A percentile compares a stretch with the other conserved stretches of the same genome.
phyloP scores from a whole-genome alignment of 371 early-diverging fungal genomes.

The Chytridiales sp. region DNA sequence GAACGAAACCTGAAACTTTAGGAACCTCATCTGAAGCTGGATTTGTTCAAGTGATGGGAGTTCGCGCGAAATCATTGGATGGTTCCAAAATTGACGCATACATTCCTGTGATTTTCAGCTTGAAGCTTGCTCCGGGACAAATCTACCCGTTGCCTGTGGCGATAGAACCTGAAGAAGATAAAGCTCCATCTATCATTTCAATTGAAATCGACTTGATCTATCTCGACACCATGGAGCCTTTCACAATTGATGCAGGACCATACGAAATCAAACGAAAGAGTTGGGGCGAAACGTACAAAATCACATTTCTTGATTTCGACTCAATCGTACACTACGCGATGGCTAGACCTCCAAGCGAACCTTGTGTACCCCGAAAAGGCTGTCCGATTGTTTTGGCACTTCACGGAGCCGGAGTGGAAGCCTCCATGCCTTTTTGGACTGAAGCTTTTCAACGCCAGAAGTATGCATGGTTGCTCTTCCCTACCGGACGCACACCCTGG shows the following conservation, averaged over 20 bases:
- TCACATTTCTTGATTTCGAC: slow-evolving; percentile 68
- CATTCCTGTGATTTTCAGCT: slow-evolving; percentile 31
- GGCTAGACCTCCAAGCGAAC: slow-evolving; percentile 51
- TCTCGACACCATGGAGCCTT: slow-evolving; percentile 18
- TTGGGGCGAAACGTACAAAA: slow-evolving; percentile 51
- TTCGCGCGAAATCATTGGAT: slow-evolving; percentile 20
- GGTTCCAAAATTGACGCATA: slow-evolving; percentile 20
- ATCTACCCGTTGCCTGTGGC: slow-evolving; percentile 38
- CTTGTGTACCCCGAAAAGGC: slow-evolving; percentile 29
- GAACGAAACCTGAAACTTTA: background rate
- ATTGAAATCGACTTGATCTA: slow-evolving; percentile 27
- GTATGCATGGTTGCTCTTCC: slow-evolving; percentile 57
- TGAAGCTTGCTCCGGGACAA: slow-evolving; percentile 48
- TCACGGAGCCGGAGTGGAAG: slow-evolving; percentile 66
- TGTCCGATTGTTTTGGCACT: slow-evolving; percentile 65
- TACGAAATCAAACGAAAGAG: slow-evolving; percentile 6
- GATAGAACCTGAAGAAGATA: slow-evolving; percentile 20
- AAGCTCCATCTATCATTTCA: slow-evolving; percentile 20
- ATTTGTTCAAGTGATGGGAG: slow-evolving; percentile 37
- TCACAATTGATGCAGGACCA: slow-evolving; percentile 25
- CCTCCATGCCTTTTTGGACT: slow-evolving; percentile 55
- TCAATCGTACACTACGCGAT: slow-evolving; percentile 62
- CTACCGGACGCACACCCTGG: slow-evolving; percentile 71
- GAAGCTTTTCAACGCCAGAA: slow-evolving; percentile 51
- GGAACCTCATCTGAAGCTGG: slow-evolving; percentile 9